A percentile compares a stretch with the other conserved stretches of the same genome.
Conservation (phyloP, 257 asterid species). For the Jasminum sambac region DNA sequence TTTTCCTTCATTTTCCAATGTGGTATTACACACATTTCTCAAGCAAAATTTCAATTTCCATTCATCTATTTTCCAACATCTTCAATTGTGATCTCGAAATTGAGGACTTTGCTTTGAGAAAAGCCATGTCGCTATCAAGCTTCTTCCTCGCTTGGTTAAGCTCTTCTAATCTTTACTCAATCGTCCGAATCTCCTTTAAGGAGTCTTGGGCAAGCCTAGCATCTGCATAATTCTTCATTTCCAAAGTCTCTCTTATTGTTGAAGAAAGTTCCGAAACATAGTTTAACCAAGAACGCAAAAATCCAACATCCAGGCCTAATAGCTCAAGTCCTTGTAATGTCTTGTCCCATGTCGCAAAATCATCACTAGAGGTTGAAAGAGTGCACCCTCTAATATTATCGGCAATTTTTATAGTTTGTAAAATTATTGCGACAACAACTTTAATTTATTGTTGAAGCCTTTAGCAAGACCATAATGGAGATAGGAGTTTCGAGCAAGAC, state of each 20-base stretch:
- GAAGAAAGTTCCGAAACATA: background rate
- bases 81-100: background rate
- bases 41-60: too few species aligned
- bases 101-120: background rate
- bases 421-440: background rate
- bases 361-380: background rate
- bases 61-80: too few species aligned
- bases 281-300: background rate
- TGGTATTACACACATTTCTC: too few species aligned
- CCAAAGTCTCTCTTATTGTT: background rate
- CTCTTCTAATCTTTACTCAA: background rate
- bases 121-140: background rate
- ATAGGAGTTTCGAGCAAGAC: background rate
- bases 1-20: too few species aligned
- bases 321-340: background rate
- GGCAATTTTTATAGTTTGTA: background rate
- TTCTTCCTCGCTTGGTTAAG: background rate
- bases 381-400: background rate
- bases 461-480: background rate
- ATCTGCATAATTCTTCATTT: background rate
- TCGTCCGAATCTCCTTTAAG: background rate
- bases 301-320: background rate
- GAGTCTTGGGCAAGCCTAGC: background rate
- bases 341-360: constrained; percentile 5
- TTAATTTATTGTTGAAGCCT: background rate